A percentile compares a stretch with the other conserved stretches of the same genome.
These are phyloP conservation scores for Arthromyces matolae DNA, from an alignment of 768 basidiomycete genomes.

Conservation along the genomic window DNA sequence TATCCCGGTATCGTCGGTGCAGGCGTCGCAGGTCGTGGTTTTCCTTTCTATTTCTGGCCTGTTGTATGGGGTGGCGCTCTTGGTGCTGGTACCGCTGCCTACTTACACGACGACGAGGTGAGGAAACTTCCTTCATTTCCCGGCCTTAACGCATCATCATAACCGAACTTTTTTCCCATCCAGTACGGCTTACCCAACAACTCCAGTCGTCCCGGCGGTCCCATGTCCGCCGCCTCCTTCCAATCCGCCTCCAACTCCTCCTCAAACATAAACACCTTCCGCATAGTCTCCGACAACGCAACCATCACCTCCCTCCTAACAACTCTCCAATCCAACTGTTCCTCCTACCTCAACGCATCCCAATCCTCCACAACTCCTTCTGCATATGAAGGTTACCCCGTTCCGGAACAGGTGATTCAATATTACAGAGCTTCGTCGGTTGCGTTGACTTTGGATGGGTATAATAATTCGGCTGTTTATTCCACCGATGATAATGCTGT, in stretches of 20 bases:
- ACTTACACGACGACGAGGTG: constrained; percentile 19
- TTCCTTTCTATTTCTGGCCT: constrained; percentile 70
- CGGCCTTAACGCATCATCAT: too few relatives aligned
- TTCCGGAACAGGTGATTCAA: constrained; percentile 38
- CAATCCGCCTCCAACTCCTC: constrained; percentile 23
- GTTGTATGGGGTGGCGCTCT: constrained; percentile 41
- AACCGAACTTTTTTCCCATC: background rate
- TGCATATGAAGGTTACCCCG: constrained; percentile 6
- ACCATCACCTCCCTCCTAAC: constrained; percentile 36
- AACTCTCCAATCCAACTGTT: constrained; percentile 36
- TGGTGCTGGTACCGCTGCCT: constrained; percentile 21
- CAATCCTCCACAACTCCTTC: background rate
- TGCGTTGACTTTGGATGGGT: constrained; percentile 56
- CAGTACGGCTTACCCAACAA: constrained; percentile 45
- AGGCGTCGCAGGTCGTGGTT: constrained; percentile 46
- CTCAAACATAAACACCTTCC: constrained; percentile 29
- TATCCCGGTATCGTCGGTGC: constrained; percentile 48
- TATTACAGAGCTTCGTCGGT: constrained; percentile 67
- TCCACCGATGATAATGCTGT: constrained; percentile 26
- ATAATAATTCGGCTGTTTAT: constrained; percentile 56
- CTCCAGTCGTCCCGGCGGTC: constrained; percentile 41
- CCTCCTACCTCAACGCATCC: background rate
- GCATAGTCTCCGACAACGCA: constrained; percentile 41
- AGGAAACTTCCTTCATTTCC: background rate
- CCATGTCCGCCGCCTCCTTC: constrained; percentile 33